Conservation (phyloP, 202 grass and related monocot species). For the Sporobolus alterniflorus region DNA sequence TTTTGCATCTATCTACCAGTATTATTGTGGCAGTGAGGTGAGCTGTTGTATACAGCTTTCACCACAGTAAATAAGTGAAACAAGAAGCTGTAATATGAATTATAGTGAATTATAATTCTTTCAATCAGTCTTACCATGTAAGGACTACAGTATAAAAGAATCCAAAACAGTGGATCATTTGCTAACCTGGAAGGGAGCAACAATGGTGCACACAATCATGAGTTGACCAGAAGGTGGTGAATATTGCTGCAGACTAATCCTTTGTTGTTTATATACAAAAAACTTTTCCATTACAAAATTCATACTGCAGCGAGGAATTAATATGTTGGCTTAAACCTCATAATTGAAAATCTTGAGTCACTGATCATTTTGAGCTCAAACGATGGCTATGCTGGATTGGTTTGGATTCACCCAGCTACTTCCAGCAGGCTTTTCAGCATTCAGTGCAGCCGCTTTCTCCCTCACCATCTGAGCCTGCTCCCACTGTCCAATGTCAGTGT, state of each 20-base stretch:
- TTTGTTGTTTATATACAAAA: neutral
- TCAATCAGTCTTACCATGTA: constrained; percentile 6
- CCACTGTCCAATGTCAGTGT: constrained; percentile 41
- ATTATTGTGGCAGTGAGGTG: too few species aligned
- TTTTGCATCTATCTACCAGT: too few species aligned
- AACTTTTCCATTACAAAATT: neutral
- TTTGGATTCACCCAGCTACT: constrained; percentile 52
- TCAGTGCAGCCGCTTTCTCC: constrained; percentile 44
- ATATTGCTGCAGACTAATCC: constrained; percentile 9
- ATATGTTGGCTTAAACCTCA: neutral
- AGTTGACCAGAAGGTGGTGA: constrained; percentile 10
- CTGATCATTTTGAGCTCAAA: neutral
- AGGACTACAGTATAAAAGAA: neutral
- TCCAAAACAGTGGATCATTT: neutral
- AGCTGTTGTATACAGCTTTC: too few species aligned
- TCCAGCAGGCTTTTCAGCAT: constrained; percentile 45
- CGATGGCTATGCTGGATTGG: constrained; percentile 24
- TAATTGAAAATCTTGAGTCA: neutral
- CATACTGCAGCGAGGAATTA: neutral
- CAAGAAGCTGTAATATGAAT: neutral
- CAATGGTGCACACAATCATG: constrained; percentile 6
- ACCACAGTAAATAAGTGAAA: constrained; percentile 9
- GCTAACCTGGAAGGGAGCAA: constrained; percentile 37
- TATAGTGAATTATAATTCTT: neutral
- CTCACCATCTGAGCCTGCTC: constrained; percentile 43